A percentile compares a stretch with the other conserved stretches of the same genome.
Evolutionary conservation across 176 grass and related monocot genomes (phyloP).

Genomic region (Avena eriantha): DNA sequence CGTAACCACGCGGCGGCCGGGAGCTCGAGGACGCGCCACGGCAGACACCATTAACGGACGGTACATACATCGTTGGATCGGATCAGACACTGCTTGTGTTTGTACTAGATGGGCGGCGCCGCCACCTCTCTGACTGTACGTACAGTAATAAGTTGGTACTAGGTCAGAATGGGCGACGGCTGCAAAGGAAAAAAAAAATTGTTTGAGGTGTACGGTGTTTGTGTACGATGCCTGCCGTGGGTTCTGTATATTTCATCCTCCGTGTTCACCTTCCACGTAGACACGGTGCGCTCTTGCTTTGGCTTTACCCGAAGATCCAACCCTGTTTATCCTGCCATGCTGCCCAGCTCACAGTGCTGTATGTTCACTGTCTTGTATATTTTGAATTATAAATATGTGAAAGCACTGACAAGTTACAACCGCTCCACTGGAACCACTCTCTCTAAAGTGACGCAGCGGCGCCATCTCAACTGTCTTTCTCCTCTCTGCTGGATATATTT

Average conservation of each 20-base stretch:
- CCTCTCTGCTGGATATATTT: neutral
- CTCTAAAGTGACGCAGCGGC: neutral
- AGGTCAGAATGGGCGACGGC: slow-evolving; percentile 1
- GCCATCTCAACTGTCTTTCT: neutral
- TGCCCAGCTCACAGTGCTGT: neutral
- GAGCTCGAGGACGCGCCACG: slow-evolving; percentile 42
- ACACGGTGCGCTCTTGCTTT: neutral
- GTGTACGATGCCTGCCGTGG: slow-evolving; percentile 1
- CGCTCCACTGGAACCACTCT: neutral
- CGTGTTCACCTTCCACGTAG: neutral
- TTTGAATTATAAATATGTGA: neutral
- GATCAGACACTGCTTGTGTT: slow-evolving; percentile 53
- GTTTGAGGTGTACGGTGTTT: neutral
- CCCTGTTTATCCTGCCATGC: neutral
- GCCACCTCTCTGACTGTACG: slow-evolving; percentile 24
- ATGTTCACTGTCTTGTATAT: too few species aligned
- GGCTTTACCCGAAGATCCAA: neutral
- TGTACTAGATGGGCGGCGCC: neutral
- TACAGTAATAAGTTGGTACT: neutral
- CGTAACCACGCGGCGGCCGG: slow-evolving; percentile 25
- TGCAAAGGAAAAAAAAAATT: neutral
- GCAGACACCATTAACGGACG: slow-evolving; percentile 40
- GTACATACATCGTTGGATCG: neutral
- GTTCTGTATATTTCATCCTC: neutral
- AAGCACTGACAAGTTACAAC: neutral